These are phyloP conservation scores for Harringtonia lauricola DNA, from an alignment of 2,329 filamentous ascomycete species.

Conservation along the genomic window DNA sequence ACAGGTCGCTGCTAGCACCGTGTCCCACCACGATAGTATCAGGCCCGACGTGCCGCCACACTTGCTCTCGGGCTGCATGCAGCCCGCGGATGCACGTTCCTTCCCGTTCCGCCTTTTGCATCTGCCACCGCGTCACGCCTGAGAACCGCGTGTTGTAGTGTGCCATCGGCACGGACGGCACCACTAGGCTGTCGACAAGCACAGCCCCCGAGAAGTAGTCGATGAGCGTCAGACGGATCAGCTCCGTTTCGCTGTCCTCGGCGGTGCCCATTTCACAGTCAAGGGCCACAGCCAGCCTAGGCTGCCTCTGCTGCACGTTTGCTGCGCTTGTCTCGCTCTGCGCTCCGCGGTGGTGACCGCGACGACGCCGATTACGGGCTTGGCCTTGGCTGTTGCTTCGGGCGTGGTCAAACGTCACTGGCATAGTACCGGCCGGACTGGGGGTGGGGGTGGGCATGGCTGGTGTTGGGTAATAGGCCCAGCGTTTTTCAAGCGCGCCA, in stretches of 20 bases:
- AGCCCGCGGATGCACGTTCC: background rate
- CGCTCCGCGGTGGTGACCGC: too few relatives aligned
- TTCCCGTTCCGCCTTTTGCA: background rate
- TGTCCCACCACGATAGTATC: background rate
- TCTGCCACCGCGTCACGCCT: background rate
- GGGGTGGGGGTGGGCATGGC: background rate
- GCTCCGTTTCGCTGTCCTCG: background rate
- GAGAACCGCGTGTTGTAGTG: conserved; percentile 1
- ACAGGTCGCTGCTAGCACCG: background rate
- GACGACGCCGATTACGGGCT: background rate
- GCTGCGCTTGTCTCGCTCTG: background rate
- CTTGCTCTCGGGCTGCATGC: background rate
- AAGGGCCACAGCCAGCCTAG: background rate
- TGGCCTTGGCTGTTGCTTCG: background rate
- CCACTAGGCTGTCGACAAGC: background rate
- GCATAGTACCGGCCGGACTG: too few relatives aligned
- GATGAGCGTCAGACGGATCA: background rate
- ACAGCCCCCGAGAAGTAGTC: background rate
- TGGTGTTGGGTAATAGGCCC: background rate
- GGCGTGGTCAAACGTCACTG: too few relatives aligned
- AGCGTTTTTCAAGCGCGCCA: background rate
- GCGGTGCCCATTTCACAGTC: conserved; percentile 3
- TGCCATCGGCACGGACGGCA: background rate
- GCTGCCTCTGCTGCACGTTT: background rate
- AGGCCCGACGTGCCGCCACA: background rate